Evolutionary conservation across 1,284 basidiomycete genomes (phyloP), one percentile per base, ranked within the genome.

Genomic region (Porphyrellus sp.): DNA sequence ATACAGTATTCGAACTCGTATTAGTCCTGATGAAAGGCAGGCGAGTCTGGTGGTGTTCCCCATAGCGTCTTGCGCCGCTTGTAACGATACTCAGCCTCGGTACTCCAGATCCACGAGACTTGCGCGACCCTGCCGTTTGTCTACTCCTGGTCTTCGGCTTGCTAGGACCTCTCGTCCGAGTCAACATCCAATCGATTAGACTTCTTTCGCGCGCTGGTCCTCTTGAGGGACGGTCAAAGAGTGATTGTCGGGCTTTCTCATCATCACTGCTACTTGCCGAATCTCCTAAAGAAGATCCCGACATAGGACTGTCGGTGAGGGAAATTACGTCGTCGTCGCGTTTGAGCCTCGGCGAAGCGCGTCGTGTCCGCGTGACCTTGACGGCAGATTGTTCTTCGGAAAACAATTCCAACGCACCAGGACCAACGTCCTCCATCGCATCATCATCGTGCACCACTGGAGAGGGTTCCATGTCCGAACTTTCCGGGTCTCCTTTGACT

Each of bases 111-210:
- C 43, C 43, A 43, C 51, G 55, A 39, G 56, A 47, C 23, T 59
- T 57, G 21, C 52, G 52, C 9, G 53, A 34, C 24, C 37, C 27
- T 12, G 30, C 21, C 12, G 42, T 27, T 40, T 49, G 46, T 37
- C 55, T 61, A 6, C 12, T 15, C 40, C 49, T 58, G 52, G 43
- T 41, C 47, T 54, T 59, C 30, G 46, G 54, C 45, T 48, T 55
- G 15, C 63, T 67, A 42, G 72, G 57, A 28, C 59, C 68, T 33
- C 72, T 70, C 6, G 72, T 72, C 49, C 73, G 72, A n/a, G 68
- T 69, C 40, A 83, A 55, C 82, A 84, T 84, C 65, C 75, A 81
- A 54, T 84, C 80, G 47, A 84, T 82, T 38, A 82, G 61, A 58
- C 73, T 76, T 55, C 70, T 72, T 52, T 78, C 74, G 39, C 63